Conservation (phyloP, 495 filamentous ascomycete species). For the Aspergillus indologenus region DNA sequence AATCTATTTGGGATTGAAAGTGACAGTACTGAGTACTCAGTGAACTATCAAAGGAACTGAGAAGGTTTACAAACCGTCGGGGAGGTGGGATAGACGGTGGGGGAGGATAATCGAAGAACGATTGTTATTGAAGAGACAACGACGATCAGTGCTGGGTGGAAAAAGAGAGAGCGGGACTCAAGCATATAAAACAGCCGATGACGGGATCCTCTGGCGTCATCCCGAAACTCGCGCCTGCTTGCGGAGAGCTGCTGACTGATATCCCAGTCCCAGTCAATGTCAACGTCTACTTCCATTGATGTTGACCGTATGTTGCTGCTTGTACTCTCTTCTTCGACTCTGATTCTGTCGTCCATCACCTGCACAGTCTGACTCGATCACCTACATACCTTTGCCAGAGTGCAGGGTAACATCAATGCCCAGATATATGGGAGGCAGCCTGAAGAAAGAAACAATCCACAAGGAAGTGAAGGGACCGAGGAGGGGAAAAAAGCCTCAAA, state of each 20-base stretch:
- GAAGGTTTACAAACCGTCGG: conserved; percentile 3
- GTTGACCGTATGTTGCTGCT: neutral
- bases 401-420: no score
- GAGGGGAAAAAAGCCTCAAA: conserved; percentile 5
- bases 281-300: neutral
- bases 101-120: conserved; percentile 1
- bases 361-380: no score
- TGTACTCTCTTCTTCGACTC: no score
- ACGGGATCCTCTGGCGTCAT: conserved; percentile 13
- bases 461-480: neutral
- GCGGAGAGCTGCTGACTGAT: neutral
- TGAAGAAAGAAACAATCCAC: neutral
- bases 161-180: neutral
- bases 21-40: no score
- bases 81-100: conserved; percentile 1
- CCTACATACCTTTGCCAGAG: no score
- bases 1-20: neutral
- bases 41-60: no score
- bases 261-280: neutral
- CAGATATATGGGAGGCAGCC: no score
- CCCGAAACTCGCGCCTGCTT: neutral
- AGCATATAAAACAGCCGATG: conserved; percentile 7
- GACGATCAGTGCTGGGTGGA: conserved; percentile 5
- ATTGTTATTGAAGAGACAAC: neutral
- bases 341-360: no score